These are phyloP conservation scores for Verticillium nubilum DNA, from an alignment of 2,329 filamentous ascomycete species.

Conservation along the genomic window DNA sequence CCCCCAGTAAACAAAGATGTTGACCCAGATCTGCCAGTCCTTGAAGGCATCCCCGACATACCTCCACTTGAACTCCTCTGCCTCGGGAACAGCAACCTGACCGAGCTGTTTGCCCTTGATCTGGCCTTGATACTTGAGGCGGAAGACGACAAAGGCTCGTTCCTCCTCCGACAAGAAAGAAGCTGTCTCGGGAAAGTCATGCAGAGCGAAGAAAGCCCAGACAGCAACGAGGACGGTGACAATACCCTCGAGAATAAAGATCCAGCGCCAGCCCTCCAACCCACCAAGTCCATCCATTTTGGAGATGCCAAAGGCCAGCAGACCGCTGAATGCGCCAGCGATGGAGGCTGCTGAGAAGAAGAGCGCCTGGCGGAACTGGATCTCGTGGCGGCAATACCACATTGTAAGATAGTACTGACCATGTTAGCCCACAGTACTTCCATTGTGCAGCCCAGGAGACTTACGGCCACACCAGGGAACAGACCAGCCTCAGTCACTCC, in stretches of 20 bases:
- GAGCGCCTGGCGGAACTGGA: constrained; percentile 55
- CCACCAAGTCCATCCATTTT: constrained; percentile 63
- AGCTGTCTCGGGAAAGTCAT: constrained; percentile 78
- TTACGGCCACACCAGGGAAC: constrained; percentile 55
- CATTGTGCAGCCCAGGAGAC: constrained; percentile 5
- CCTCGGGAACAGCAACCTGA: constrained; percentile 44
- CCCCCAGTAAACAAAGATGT: constrained; percentile 59
- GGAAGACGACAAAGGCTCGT: constrained; percentile 62
- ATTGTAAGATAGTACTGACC: constrained; percentile 46
- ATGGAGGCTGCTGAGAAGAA: constrained; percentile 81
- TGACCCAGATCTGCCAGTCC: constrained; percentile 73
- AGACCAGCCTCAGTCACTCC: constrained; percentile 64
- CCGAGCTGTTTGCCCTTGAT: constrained; percentile 6
- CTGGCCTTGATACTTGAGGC: constrained; percentile 61
- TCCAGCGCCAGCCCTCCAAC: constrained; percentile 57
- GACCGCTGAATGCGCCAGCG: constrained; percentile 70
- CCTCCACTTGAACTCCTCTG: constrained; percentile 69
- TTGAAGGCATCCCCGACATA: constrained; percentile 69
- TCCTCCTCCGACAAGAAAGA: constrained; percentile 68
- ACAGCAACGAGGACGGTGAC: constrained; percentile 63
- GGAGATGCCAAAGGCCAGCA: constrained; percentile 64
- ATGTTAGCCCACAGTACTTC: background rate
- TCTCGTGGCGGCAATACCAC: constrained; percentile 55
- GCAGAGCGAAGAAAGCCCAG: constrained; percentile 63
- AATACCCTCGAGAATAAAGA: constrained; percentile 66